Conservation (phyloP, 2,329 filamentous ascomycete species). For the Calycina herbarum region DNA sequence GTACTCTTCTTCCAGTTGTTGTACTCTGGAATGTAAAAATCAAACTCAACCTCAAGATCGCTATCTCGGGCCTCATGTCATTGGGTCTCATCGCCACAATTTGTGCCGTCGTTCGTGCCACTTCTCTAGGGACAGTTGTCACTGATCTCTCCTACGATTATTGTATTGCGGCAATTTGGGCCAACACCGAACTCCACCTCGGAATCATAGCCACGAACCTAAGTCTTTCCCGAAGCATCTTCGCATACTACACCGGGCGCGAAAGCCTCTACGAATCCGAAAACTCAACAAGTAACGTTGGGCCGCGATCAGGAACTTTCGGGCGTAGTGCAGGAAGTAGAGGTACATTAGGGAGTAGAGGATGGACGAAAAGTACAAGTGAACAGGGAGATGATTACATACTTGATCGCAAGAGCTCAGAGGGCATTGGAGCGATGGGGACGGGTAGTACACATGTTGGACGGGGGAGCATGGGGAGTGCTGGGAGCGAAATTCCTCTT, state of each 20-base stretch:
- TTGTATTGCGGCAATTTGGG: conserved; percentile 13
- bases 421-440: background rate
- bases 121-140: conserved; percentile 14
- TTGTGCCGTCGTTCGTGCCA: conserved; percentile 15
- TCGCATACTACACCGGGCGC: conserved; percentile 10
- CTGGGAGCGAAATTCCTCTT: conserved; percentile 4
- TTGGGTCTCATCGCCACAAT: conserved; percentile 19
- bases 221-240: conserved; percentile 14
- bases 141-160: conserved; percentile 20
- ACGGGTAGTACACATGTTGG: background rate
- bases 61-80: conserved; percentile 15
- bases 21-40: conserved; percentile 18
- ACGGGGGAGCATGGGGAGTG: background rate
- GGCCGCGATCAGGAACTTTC: background rate
- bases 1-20: conserved; percentile 17
- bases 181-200: conserved; percentile 14
- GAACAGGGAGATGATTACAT: background rate
- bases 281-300: background rate
- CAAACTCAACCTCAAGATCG: conserved; percentile 7
- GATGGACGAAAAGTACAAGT: background rate
- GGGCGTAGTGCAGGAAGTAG: background rate
- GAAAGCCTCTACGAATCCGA: background rate
- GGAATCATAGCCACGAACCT: conserved; percentile 20
- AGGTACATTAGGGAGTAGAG: background rate
- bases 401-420: background rate